Evolutionary conservation across 257 asterid genomes (phyloP).

Genomic region (Fraxinus excelsior): DNA sequence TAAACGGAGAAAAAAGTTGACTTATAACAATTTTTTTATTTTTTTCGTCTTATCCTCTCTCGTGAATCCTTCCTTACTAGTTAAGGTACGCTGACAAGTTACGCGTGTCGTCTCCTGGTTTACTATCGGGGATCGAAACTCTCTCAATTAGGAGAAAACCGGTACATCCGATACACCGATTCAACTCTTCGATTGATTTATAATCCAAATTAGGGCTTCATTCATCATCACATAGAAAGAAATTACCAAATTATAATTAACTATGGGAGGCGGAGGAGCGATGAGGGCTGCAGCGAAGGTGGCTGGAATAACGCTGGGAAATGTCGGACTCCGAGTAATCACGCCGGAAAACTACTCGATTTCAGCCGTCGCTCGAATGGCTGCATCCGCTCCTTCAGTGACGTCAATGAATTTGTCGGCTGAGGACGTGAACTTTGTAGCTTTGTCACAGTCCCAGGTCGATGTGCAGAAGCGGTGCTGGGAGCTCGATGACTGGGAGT

Average conservation of each 20-base stretch:
- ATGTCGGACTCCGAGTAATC: slow-evolving; percentile 49
- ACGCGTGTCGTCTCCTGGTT: too few species aligned
- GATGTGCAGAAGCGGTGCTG: slow-evolving; percentile 31
- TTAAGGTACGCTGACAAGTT: too few species aligned
- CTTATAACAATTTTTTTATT: too few species aligned
- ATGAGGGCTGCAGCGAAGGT: slow-evolving; percentile 74
- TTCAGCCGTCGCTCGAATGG: slow-evolving; percentile 40
- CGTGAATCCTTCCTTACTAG: too few species aligned
- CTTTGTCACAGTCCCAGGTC: slow-evolving; percentile 25
- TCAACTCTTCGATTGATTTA: neutral
- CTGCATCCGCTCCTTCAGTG: slow-evolving; percentile 31
- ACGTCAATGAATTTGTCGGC: slow-evolving; percentile 8
- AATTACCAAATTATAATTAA: neutral
- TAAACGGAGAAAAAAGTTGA: too few species aligned
- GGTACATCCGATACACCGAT: neutral
- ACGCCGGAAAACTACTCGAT: slow-evolving; percentile 44
- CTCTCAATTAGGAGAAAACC: too few species aligned
- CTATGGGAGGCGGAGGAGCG: slow-evolving; percentile 58
- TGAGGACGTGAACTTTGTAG: slow-evolving; percentile 40
- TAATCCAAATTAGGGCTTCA: neutral
- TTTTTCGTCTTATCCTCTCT: too few species aligned
- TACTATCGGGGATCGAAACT: too few species aligned
- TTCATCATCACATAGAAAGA: neutral
- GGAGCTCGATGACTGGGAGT: slow-evolving; percentile 71
- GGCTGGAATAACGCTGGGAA: slow-evolving; percentile 51